A percentile compares a stretch with the other conserved stretches of the same genome.
phyloP scores from a whole-genome alignment of 305 asterid species.

The Fraxinus floribunda region DNA sequence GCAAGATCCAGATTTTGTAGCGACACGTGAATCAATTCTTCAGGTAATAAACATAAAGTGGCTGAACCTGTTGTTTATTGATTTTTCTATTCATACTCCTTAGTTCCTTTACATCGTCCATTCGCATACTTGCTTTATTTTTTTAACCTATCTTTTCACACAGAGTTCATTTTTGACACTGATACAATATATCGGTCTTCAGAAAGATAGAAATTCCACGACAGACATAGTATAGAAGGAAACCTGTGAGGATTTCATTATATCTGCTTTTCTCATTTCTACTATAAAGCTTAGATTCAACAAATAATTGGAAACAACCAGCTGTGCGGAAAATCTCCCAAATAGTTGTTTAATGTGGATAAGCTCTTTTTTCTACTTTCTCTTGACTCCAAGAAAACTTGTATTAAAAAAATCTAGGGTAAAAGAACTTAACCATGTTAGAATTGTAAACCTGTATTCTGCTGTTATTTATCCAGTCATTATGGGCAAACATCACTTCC shows the following conservation, averaged over 20 bases:
- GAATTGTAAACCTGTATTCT: not conserved
- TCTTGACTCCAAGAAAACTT: not conserved
- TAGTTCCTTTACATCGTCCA: constrained; percentile 7
- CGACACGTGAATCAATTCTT: constrained; percentile 80
- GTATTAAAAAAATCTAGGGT: constrained; percentile 18
- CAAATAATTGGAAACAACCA: not conserved
- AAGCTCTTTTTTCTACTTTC: not conserved
- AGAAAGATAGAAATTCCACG: not conserved
- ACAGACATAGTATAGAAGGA: not conserved
- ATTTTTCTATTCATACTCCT: not conserved
- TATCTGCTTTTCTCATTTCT: not conserved
- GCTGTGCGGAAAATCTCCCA: not conserved
- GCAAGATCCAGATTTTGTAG: constrained; percentile 57
- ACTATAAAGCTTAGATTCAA: not conserved
- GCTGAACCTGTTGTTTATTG: not conserved
- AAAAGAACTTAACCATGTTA: not conserved
- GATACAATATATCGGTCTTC: not conserved
- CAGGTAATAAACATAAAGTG: constrained; percentile 46
- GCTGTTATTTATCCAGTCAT: not conserved
- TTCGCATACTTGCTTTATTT: constrained; percentile 14
- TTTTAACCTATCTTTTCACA: not conserved
- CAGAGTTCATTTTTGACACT: constrained; percentile 3
- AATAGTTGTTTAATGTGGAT: not conserved
- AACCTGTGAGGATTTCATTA: not conserved
- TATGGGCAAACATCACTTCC: constrained; percentile 1